Evolutionary conservation across 805 yeast species (phyloP), one percentile per base, ranked within the genome.

Genomic region (Jamesozyma gamospora): DNA sequence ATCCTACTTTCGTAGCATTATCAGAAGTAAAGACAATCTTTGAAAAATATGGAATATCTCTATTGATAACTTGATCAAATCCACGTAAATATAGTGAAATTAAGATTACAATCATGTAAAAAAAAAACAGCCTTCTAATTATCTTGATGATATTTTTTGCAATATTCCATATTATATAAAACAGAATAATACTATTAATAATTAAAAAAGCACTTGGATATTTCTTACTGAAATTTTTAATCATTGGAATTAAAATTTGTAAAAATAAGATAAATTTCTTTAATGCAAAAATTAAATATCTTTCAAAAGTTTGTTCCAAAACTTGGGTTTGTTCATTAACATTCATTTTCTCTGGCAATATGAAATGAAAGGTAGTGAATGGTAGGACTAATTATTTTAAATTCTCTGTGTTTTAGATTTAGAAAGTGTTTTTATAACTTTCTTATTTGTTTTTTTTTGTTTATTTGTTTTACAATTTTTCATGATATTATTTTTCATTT

Each of bases 81-180:
- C 70, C 70, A 36, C 70, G 51, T 15, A 55, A n/a, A 34, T 62
- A 63, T 14, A 64, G 35, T 48, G 62, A 53, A 6, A 52, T 33
- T 4, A 39, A 47, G 0, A 55, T 12, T 2, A 53, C 21, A 0
- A 56, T 18, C 13, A 58, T 12, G 1, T 41, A 13, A 1, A 56
- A 14, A n/a, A 53, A 41, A 0, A 56, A 16, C 1, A 51, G 13
- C 24, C 53, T 45, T 41, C 52, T 65, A 27, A 64, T 11, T 2
- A 58, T 43, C 3, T 53, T 51, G 27, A 50, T 43, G 4, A 62
- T 46, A 41, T 62, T 64, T 40, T 52, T 49, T 12, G 64, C 28
- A 24, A 63, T 26, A 32, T 56, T 56, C 48, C 58, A 55, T 1
- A 51, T 32, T 8, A 57, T 24, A 19, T 55, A 48, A 1, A 56